Conservation (phyloP, 164 flowering plant genomes). For the Macadamia tetraphylla region DNA sequence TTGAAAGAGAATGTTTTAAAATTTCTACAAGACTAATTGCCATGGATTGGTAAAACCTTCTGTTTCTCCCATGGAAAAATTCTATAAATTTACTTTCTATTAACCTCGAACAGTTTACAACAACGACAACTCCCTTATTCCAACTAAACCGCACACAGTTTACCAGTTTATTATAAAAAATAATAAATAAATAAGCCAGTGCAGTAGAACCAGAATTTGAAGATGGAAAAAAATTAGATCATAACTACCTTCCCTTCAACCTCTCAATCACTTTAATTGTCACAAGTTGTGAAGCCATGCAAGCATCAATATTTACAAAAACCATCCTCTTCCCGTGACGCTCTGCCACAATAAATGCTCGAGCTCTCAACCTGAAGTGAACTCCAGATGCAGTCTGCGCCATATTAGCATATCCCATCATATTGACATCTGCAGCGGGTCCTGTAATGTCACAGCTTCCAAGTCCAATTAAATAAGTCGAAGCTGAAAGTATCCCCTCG, state of each 20-base stretch:
- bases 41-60: too few species aligned
- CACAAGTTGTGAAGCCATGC: slow-evolving; percentile 94
- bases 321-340: slow-evolving; percentile 68
- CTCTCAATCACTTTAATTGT: slow-evolving; percentile 89
- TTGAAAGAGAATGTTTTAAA: too few species aligned
- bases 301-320: slow-evolving; percentile 94
- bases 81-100: too few species aligned
- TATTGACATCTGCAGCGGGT: slow-evolving; percentile 91
- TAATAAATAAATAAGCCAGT: not conserved
- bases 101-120: too few species aligned
- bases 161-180: not conserved
- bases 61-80: too few species aligned
- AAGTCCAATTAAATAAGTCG: slow-evolving; percentile 61
- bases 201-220: not conserved
- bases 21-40: too few species aligned
- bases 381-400: slow-evolving; percentile 80
- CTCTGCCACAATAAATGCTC: slow-evolving; percentile 89
- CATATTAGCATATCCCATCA: slow-evolving; percentile 97
- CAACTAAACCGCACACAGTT: too few species aligned
- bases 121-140: too few species aligned
- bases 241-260: slow-evolving; percentile 72
- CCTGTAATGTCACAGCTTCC: slow-evolving; percentile 90
- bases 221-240: not conserved
- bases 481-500: slow-evolving; percentile 26
- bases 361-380: slow-evolving; percentile 91